Evolutionary conservation across 2,329 filamentous ascomycete species (phyloP).

Genomic region (Microsporum canis): DNA sequence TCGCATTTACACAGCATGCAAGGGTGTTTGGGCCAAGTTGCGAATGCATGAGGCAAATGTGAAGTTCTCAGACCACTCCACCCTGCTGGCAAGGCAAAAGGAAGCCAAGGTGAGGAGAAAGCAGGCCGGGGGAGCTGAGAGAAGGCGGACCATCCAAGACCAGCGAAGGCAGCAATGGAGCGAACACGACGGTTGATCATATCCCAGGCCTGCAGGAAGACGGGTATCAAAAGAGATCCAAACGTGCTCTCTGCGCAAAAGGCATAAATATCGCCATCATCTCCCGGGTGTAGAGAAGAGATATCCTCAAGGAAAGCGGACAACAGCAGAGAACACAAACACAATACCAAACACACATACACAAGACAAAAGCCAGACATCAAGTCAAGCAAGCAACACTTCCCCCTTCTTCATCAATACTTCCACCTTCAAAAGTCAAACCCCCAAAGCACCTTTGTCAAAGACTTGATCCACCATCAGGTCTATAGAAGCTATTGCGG

Average conservation of each 20-base stretch:
- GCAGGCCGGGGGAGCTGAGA: background rate
- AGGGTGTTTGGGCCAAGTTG: slow-evolving; percentile 4
- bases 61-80: slow-evolving; percentile 1
- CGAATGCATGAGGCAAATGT: background rate
- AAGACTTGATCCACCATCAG: background rate
- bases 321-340: background rate
- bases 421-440: background rate
- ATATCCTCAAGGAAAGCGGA: background rate
- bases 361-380: background rate
- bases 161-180: background rate
- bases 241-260: slow-evolving; percentile 10
- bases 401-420: background rate
- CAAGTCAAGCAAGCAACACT: background rate
- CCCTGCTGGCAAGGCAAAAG: background rate
- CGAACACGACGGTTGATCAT: background rate
- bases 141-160: background rate
- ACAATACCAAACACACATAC: background rate
- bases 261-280: slow-evolving; percentile 32
- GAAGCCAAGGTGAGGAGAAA: slow-evolving; percentile 2
- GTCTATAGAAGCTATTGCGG: background rate
- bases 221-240: slow-evolving; percentile 15
- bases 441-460: background rate
- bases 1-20: slow-evolving; percentile 9
- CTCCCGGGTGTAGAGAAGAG: slow-evolving; percentile 18
- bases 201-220: slow-evolving; percentile 9